Percentiles rank a stretch among this genome's conserved stretches.
Conservation (phyloP, 352 stramenopile species). For the Phytophthora palmivora region DNA sequence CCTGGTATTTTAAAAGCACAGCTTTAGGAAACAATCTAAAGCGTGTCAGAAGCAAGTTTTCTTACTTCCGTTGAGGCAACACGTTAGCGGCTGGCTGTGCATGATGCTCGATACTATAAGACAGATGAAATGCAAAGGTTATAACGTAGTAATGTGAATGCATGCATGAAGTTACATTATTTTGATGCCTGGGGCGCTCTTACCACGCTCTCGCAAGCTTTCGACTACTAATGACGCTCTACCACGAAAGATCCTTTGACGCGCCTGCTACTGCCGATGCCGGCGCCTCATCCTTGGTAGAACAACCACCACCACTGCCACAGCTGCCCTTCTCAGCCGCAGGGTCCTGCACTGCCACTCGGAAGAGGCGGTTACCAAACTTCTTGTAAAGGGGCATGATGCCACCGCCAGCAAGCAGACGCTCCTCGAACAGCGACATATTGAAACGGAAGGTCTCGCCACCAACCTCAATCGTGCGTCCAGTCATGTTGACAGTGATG, state of each 20-base stretch:
- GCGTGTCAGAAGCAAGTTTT: no score
- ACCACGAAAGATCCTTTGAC: constrained; percentile 72
- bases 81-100: no score
- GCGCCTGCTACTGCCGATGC: constrained; percentile 41
- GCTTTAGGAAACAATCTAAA: no score
- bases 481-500: constrained; percentile 86
- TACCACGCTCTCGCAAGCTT: not conserved
- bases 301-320: constrained; percentile 39
- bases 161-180: constrained; percentile 9
- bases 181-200: not conserved
- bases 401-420: constrained; percentile 76
- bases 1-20: no score
- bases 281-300: constrained; percentile 47
- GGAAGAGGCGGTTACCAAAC: constrained; percentile 87
- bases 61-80: no score
- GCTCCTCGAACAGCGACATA: constrained; percentile 89
- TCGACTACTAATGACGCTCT: constrained; percentile 23
- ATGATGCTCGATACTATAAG: no score
- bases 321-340: constrained; percentile 44
- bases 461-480: constrained; percentile 80
- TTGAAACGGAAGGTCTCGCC: constrained; percentile 85
- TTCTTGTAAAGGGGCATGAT: constrained; percentile 91
- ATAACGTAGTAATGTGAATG: no score
- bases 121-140: no score
- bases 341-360: constrained; percentile 80